Conservation (phyloP, 2,329 filamentous ascomycete species). For the Phialocephala subalpina region DNA sequence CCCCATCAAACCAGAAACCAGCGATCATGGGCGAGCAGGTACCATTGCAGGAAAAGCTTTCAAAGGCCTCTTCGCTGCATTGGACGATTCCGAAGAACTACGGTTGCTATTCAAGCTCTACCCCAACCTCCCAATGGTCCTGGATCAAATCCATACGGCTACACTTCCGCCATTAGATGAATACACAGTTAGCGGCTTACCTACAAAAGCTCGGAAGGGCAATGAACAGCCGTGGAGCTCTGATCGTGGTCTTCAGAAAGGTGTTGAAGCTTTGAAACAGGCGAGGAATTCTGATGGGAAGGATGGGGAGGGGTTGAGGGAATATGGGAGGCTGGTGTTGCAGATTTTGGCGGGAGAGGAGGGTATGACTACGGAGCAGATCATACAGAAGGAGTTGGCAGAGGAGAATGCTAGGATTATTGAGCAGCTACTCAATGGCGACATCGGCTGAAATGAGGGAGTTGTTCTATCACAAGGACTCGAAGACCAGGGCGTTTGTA, state of each 20-base stretch:
- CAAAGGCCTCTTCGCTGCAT: slow-evolving; percentile 57
- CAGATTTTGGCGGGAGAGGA: slow-evolving; percentile 52
- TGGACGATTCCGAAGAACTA: slow-evolving; percentile 60
- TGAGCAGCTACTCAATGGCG: slow-evolving; percentile 56
- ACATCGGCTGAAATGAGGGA: slow-evolving; percentile 35
- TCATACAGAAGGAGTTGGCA: slow-evolving; percentile 54
- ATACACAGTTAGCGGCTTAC: slow-evolving; percentile 6
- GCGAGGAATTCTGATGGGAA: slow-evolving; percentile 59
- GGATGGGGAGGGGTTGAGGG: slow-evolving; percentile 65
- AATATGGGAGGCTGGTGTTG: slow-evolving; percentile 66
- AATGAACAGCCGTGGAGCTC: slow-evolving; percentile 56
- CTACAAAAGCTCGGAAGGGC: slow-evolving; percentile 12
- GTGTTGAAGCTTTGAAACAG: slow-evolving; percentile 60
- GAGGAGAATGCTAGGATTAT: slow-evolving; percentile 57
- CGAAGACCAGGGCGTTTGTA: neutral
- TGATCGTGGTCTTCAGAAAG: slow-evolving; percentile 64
- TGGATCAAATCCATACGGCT: slow-evolving; percentile 57
- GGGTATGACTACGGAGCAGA: slow-evolving; percentile 44
- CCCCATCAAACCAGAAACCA: slow-evolving; percentile 21
- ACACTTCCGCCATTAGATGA: slow-evolving; percentile 53
- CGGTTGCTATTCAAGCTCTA: slow-evolving; percentile 60
- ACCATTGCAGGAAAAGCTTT: slow-evolving; percentile 35
- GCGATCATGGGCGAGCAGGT: slow-evolving; percentile 26
- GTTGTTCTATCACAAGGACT: neutral
- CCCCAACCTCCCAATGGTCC: slow-evolving; percentile 55